Evolutionary conservation across 2,329 filamentous ascomycete species (phyloP), one percentile per base, ranked within the genome.

Genomic region (Stagonosporopsis vannaccii): DNA sequence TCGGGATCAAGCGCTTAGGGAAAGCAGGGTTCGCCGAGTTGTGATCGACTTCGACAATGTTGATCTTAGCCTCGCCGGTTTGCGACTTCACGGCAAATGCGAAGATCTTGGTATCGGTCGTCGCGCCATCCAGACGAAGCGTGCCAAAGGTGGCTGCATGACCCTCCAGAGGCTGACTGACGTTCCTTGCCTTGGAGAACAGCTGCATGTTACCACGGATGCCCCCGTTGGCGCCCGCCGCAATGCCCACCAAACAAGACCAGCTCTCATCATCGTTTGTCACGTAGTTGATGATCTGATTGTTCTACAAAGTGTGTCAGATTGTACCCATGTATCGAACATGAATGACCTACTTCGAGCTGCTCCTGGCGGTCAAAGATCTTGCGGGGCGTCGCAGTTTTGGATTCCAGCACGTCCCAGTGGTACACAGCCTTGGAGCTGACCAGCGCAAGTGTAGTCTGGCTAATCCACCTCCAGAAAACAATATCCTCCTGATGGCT

Each of bases 221-320:
- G 59, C 95, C 91, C 54, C 93, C 94, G 75, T 93, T 89, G 73
- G 96, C 90, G 75, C 93, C 91, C 56, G 93, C 93, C 66, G 93
- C 93, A 70, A 99, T 99, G 71, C 95, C 95, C 56, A 99, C 92
- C 53, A 97, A 89, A 26, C 96, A 93, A 88, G 96, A 96, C 95
- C 95, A 99, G 80, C 97, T 97, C 76, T 92, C 92, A 65, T 99
- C 94, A 63, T 89, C 87, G 78, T 94, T 97, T 68, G 96, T 91
- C 67, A 94, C 92, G 81, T 99, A 99, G 82, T 98, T 99, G 86
- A 99, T 99, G 78, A 99, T 99, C 86, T 99, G 95, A 79, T 92
- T 96, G 65, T 90, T 90, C 91, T 96, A 70, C 35, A 60, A 4
- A 40, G 11, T 20, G 47, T 49, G 57, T 65, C 51, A 62, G 61